Conservation (phyloP, 192 early-diverging fungal genomes). For the Kickxella alabastrina region DNA sequence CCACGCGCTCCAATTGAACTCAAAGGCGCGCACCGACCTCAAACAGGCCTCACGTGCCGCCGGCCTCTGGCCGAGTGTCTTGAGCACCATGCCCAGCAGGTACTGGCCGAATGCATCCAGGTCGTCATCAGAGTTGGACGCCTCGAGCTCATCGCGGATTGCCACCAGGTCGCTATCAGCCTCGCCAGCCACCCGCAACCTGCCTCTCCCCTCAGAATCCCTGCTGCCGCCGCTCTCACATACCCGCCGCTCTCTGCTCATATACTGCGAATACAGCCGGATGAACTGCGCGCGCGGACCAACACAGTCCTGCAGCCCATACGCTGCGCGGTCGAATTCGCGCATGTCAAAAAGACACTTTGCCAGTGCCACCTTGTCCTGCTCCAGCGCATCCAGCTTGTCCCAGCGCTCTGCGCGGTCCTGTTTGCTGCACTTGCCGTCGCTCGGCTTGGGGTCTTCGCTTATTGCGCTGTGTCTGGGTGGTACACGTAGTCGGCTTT, state of each 20-base stretch:
- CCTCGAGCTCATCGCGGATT: constrained; percentile 37
- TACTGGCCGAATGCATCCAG: constrained; percentile 40
- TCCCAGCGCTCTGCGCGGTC: constrained; percentile 8
- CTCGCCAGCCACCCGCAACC: background rate
- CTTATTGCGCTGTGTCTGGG: constrained; percentile 1
- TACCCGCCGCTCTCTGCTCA: constrained; percentile 51
- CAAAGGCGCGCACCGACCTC: constrained; percentile 65
- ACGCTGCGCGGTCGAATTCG: constrained; percentile 65
- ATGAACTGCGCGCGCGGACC: constrained; percentile 64
- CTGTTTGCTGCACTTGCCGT: background rate
- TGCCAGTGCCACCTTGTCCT: constrained; percentile 55
- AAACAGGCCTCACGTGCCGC: constrained; percentile 58
- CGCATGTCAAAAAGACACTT: constrained; percentile 71
- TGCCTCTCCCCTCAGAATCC: background rate
- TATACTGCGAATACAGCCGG: constrained; percentile 72
- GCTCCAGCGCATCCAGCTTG: constrained; percentile 12
- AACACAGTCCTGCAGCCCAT: constrained; percentile 47
- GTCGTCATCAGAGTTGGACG: constrained; percentile 4
- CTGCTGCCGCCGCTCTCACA: constrained; percentile 9
- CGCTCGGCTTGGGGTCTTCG: background rate
- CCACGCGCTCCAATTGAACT: constrained; percentile 94
- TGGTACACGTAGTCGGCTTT: constrained; percentile 16
- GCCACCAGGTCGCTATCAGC: constrained; percentile 22
- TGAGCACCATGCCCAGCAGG: constrained; percentile 29
- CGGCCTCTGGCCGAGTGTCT: constrained; percentile 20